phyloP scores from a whole-genome alignment of 768 basidiomycete species.

The Pleurotus sapidus region DNA sequence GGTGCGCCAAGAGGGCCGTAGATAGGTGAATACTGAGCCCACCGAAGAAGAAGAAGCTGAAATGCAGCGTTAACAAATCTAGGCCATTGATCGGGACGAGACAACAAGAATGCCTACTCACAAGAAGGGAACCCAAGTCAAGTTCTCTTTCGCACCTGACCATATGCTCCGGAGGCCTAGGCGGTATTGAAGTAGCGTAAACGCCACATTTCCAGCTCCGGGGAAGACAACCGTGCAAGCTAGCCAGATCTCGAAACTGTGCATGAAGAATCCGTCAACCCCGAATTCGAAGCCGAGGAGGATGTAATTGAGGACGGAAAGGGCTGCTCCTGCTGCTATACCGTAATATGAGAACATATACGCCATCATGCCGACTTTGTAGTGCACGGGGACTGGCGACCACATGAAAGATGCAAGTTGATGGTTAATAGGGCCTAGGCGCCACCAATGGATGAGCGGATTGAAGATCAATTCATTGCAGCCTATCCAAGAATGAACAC shows the following conservation, averaged over 20 bases:
- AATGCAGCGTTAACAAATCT: slow-evolving; percentile 1
- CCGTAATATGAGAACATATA: slow-evolving; percentile 63
- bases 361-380: slow-evolving; percentile 78
- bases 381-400: slow-evolving; percentile 75
- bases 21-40: slow-evolving; percentile 72
- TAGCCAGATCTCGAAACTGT: slow-evolving; percentile 72
- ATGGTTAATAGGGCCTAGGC: slow-evolving; percentile 77
- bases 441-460: slow-evolving; percentile 76
- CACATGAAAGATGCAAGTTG: slow-evolving; percentile 76
- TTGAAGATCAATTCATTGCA: slow-evolving; percentile 84
- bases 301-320: slow-evolving; percentile 70
- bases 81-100: not conserved
- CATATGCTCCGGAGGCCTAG: slow-evolving; percentile 54
- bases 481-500: slow-evolving; percentile 29
- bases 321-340: slow-evolving; percentile 58
- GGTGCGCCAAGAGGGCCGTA: slow-evolving; percentile 60
- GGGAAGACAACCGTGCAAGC: slow-evolving; percentile 73
- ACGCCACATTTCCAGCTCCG: slow-evolving; percentile 64
- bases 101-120: slow-evolving; percentile 32
- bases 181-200: slow-evolving; percentile 67
- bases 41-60: slow-evolving; percentile 76
- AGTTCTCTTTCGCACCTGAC: slow-evolving; percentile 52
- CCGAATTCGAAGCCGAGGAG: slow-evolving; percentile 59
- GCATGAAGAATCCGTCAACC: slow-evolving; percentile 70
- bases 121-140: slow-evolving; percentile 75